Base-by-base conservation (phyloP, 2,329 filamentous ascomycete species). In the Corinectria fuckeliana region DNA sequence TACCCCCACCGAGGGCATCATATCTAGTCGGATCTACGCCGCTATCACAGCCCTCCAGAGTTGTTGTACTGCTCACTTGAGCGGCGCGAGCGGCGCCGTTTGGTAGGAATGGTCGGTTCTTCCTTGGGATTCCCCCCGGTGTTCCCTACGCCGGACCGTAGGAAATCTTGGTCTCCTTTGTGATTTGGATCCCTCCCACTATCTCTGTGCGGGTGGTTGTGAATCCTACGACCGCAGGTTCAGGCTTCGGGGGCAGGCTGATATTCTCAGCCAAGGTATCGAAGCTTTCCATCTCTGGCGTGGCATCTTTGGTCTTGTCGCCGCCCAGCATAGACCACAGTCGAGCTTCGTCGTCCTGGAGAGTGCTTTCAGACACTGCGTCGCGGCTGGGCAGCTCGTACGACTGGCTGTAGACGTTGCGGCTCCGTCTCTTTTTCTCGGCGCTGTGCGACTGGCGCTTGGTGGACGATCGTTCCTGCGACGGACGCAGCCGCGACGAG, bases 321-420 rank as follows among this genome's bases (percentile, higher is more conserved):
- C 23, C 28, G 4, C 18, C 34, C 23, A 55, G 34, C 16, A 42
- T 9, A 3, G 57, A 56, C 59, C 67, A 72, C 7, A 72, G 50
- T 2, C 58, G 58, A 4, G 63, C 54, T 50, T 72, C 70, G 5
- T 72, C 70, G 18, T 72, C 70, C 11, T 64, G 59, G 1, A 51
- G 47, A n/a, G 51, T 58, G 18, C 48, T 58, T 23, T 57, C 60
- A 3, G 32, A 28, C 11, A 60, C 28, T 6, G 64, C 62, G 13
- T 64, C 67, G 18, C 67, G 56, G 44, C 64, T 67, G 1, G 65
- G 62, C 34, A 72, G 53, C 56, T 70, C 70, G n/a, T 66, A 72
- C 1, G 67, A 64, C 14, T 62, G 38, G 21, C 58, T 61, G 38
- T 65, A 64, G 1, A 60, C 55, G 1, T 55, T 63, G 0, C 64